A percentile compares a stretch with the other conserved stretches of the same genome.
phyloP scores from a whole-genome alignment of 192 early-diverging fungal species.

The Gigaspora rosea region DNA sequence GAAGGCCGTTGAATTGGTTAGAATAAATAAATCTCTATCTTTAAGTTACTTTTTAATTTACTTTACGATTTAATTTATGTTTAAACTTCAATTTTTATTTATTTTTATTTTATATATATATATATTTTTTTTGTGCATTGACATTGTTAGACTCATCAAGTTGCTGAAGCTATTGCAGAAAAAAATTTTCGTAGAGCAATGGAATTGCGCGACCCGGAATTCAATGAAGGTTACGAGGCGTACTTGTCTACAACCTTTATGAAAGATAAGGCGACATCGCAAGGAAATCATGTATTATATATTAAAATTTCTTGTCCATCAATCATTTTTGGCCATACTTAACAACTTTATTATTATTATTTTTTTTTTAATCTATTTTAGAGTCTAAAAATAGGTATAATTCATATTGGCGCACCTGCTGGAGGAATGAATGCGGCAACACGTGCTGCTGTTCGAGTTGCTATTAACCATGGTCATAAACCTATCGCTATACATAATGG shows the following conservation, averaged over 20 bases:
- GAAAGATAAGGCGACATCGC: constrained; percentile 37
- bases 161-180: constrained; percentile 76
- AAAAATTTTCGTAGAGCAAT: constrained; percentile 91
- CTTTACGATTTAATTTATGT: too few relatives aligned
- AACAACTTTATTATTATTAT: background rate
- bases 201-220: constrained; percentile 85
- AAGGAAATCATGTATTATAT: constrained; percentile 41
- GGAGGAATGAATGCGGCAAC: constrained; percentile 98
- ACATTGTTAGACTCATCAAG: constrained; percentile 73
- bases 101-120: background rate
- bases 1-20: constrained; percentile 85
- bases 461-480: constrained; percentile 84
- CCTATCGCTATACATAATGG: constrained; percentile 91
- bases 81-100: too few relatives aligned
- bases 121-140: background rate
- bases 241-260: constrained; percentile 62
- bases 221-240: constrained; percentile 64
- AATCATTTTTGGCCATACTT: background rate
- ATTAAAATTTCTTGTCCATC: constrained; percentile 6
- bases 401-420: constrained; percentile 94
- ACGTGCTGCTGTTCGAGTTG: constrained; percentile 78
- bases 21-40: background rate
- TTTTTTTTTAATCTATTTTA: constrained; percentile 26
- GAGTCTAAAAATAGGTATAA: constrained; percentile 83
- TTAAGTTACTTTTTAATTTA: constrained; percentile 1